A percentile compares a stretch with the other conserved stretches of the same genome.
phyloP scores from a whole-genome alignment of 257 asterid genomes.

The Cruciata laevipes region DNA sequence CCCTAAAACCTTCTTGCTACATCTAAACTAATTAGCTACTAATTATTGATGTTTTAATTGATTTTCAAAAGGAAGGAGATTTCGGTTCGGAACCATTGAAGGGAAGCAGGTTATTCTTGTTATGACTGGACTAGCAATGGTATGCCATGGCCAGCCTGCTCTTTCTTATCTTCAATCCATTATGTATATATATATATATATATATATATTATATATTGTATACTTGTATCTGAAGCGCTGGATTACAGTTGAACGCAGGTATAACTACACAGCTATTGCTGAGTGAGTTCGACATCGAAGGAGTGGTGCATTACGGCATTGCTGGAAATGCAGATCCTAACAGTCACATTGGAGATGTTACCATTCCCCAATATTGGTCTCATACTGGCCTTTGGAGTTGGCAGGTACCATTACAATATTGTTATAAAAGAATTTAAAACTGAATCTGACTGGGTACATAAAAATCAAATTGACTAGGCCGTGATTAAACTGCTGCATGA shows the following conservation, averaged over 20 bases:
- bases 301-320: conserved; percentile 61
- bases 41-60: too few species aligned
- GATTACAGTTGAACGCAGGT: conserved; percentile 48
- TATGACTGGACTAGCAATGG: conserved; percentile 57
- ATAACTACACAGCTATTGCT: conserved; percentile 48
- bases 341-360: conserved; percentile 48
- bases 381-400: conserved; percentile 58
- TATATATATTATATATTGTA: too few species aligned
- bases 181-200: too few species aligned
- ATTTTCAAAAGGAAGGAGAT: conserved; percentile 37
- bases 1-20: too few species aligned
- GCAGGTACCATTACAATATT: too few species aligned
- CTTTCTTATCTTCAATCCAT: too few species aligned
- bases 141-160: conserved; percentile 4
- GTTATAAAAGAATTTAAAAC: too few species aligned
- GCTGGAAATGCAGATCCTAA: conserved; percentile 62
- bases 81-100: conserved; percentile 37
- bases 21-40: too few species aligned
- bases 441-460: too few species aligned
- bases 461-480: too few species aligned
- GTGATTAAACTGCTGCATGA: too few species aligned
- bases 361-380: conserved; percentile 52
- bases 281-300: conserved; percentile 38
- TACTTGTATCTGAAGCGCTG: too few species aligned
- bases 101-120: conserved; percentile 33